Evolutionary conservation across 108 stramenopile species (phyloP), one percentile per base, ranked within the genome.

Genomic region (Skeletonema potamos): DNA sequence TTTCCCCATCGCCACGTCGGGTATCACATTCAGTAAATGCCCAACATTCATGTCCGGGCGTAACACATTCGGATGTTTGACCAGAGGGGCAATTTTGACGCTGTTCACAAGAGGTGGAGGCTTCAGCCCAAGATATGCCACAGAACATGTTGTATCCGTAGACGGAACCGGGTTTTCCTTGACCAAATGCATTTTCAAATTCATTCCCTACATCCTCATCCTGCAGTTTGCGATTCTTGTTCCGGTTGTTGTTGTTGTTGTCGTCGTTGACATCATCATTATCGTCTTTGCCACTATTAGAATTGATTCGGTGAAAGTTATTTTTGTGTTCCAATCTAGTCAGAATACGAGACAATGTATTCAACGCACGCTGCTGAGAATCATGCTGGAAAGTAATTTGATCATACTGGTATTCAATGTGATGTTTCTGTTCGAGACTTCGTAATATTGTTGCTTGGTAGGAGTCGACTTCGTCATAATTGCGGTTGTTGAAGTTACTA

Each of bases 141-240:
- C 78, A 79, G 62, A 79, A 79, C 78, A 79, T 79, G 67, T 79
- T 79, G 54, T 54, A 58, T 4, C 78, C 78, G 57, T 73, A 79
- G 28, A 66, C 73, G 9, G 59, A 68, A 3, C 67, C 67, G 0
- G 66, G 66, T 15, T 24, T 33, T 26, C 57, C 67, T 5, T 36
- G 44, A 44, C 37, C 27, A 62, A 63, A 79, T 12, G 70, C 70
- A n/a, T 61, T 62, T 9, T 37, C 54, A 34, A 79, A 79, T 26
- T 66, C 71, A 17, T 73, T 67, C n/a, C n/a, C n/a, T n/a, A n/a
- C n/a, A n/a, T n/a, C n/a, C n/a, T n/a, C n/a, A n/a, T n/a, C n/a
- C 68, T 79, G 72, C 22, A 79, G 54, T 15, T 70, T 62, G 15
- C 77, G 76, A 17, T 46, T 5, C 30, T 39, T 65, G 39, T 44